Base-by-base conservation (phyloP, 257 asterid species). In the Echites panduratus region DNA sequence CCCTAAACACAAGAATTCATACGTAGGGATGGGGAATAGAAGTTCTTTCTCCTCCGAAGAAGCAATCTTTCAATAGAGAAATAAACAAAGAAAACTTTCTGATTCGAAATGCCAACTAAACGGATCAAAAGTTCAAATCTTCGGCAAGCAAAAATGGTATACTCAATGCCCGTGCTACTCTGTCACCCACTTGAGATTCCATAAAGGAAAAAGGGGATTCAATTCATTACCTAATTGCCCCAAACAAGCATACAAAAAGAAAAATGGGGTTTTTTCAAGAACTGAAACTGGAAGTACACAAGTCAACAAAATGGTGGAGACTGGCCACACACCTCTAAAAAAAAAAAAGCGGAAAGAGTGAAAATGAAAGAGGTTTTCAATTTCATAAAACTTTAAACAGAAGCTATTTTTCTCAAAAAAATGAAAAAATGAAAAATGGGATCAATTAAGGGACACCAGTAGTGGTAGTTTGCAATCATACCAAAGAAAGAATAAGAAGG, bases 401-500 rank as follows among this genome's bases (percentile, higher is more conserved):
- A 53, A 20, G n/a, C 27, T 19, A 53, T n/a, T 52, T 50, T 63
- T 45, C 45, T 35, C 38, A 1, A 66, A 27, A 49, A 10, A 41
- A 6, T 2, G 9, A 20, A 38, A 35, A 13, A 75, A 22, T 10
- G 19, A 17, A 20, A 40, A 71, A 19, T 27, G 73, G 77, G 71
- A 77, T 3, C 64, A 66, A 59, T 62, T 77, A 81, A 71, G 56
- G 78, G 76, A 54, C 78, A 81, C 77, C 7, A 16, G 19, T 14
- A 61, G 35, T 27, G 32, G 48, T 24, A 14, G 48, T 48, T 68
- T 43, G 57, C 19, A 19, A 54, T 11, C 41, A 38, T 68, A 4
- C n/a, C 17, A 7, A 76, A 79, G 78, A 75, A 72, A 77, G 77
- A 81, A 71, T 72, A 48, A 68, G 77, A 77, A 77, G 66, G 78